Evolutionary conservation across 805 yeast species (phyloP).

Genomic region (Metahyphopichia silvanorum): DNA sequence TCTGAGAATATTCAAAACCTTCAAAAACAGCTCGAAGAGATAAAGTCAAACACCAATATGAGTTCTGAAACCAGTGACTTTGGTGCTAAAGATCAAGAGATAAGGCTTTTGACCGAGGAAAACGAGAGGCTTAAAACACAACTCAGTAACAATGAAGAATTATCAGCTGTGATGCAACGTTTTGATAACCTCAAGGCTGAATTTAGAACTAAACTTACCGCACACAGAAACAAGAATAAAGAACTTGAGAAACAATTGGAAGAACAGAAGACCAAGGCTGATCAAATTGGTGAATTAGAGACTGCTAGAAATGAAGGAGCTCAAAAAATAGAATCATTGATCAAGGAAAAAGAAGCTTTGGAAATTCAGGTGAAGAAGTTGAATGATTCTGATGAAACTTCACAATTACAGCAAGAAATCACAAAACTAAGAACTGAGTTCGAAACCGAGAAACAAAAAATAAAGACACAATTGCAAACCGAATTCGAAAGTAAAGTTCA

Average conservation of each 20-base stretch:
- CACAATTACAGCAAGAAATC: constrained; percentile 7
- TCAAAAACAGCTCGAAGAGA: constrained; percentile 32
- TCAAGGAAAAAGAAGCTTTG: constrained; percentile 10
- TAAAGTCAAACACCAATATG: constrained; percentile 40
- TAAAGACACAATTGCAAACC: constrained; percentile 11
- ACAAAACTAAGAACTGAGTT: constrained; percentile 7
- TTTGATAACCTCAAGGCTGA: constrained; percentile 27
- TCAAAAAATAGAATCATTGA: constrained; percentile 9
- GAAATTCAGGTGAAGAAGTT: constrained; percentile 7
- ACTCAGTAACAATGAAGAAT: constrained; percentile 26
- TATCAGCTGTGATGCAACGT: constrained; percentile 26
- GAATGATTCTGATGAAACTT: constrained; percentile 2
- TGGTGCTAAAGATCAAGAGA: constrained; percentile 34
- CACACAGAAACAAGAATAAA: constrained; percentile 19
- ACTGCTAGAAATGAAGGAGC: constrained; percentile 6
- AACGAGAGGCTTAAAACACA: constrained; percentile 49
- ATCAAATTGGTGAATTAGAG: constrained; percentile 3
- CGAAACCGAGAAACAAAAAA: constrained; percentile 14
- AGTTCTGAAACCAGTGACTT: not conserved
- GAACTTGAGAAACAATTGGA: constrained; percentile 13
- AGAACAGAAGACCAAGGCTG: constrained; percentile 10
- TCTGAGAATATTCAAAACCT: constrained; percentile 26
- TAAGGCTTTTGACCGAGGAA: constrained; percentile 49
- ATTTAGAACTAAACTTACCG: constrained; percentile 20
- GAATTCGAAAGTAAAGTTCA: constrained; percentile 19